Base-by-base conservation (phyloP, 2,329 filamentous ascomycete species). In the Amesomyces nigricolor region DNA sequence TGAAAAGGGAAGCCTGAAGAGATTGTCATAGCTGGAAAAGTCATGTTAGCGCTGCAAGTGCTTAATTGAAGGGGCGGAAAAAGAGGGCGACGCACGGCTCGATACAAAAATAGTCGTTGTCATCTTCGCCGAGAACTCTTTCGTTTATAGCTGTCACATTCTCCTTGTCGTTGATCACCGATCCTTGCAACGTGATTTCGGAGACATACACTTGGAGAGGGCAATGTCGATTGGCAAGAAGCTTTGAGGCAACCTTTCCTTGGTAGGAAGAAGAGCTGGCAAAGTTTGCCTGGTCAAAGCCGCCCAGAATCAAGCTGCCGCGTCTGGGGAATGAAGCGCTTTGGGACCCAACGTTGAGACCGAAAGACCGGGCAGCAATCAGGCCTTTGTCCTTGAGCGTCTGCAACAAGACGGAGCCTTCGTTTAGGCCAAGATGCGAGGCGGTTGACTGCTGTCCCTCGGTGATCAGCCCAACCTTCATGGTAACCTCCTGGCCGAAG, bases 261-360 rank as follows among this genome's bases (percentile, higher is more conserved):
- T 26, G 2, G 6, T 26, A 26, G 5, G 22, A 26, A 11, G 47
- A 55, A 2, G 47, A 29, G 22, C 51, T 51, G 8, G 51, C 54
- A 11, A 57, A 37, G 40, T 53, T 57, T 10, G 32, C 54, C 22
- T 43, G 9, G 19, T 61, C 59, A 8, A 40, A 61, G 1, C 56
- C 59, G 2, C 59, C 59, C 2, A 61, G 48, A 0, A 59, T 49
- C 10, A 61, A 53, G 32, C 51, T 58, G 7, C 59, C 59, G 13
- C 35, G 29, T 8, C 54, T 37, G 2, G 59, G 56, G 14, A 46
- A 49, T 11, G 17, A n/a, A 6, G 48, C 16, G 35, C 59, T 61
- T n/a, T 57, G 56, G 1, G 59, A 61, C 2, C 59, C 59, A 29
- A 54, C 55, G 22, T 59, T 56, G n/a, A 61, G 44, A 0, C 56